These are phyloP conservation scores for Xylaria telfairii DNA, from an alignment of 495 filamentous ascomycete genomes.

Conservation along the genomic window DNA sequence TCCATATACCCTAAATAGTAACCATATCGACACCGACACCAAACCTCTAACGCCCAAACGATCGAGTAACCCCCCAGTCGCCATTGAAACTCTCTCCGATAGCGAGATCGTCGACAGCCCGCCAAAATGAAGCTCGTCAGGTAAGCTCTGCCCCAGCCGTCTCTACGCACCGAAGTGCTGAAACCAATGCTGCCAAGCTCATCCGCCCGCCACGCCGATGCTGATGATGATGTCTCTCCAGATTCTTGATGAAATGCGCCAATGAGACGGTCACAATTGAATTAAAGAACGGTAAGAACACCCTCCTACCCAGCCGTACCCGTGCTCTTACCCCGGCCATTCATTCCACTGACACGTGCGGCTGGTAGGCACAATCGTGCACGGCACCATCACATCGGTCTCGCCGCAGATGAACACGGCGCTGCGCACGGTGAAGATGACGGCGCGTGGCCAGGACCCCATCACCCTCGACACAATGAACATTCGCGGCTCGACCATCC, in stretches of 20 bases:
- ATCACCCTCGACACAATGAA: constrained; percentile 94
- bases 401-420: constrained; percentile 97
- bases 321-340: background rate
- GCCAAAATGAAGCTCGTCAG: constrained; percentile 96
- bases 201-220: constrained; percentile 36
- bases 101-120: constrained; percentile 20
- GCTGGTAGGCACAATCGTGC: constrained; percentile 80
- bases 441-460: constrained; percentile 80
- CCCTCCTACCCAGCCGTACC: background rate
- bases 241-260: constrained; percentile 97
- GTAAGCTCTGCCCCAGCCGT: constrained; percentile 60
- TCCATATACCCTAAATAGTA: background rate
- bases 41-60: background rate
- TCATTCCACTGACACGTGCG: constrained; percentile 10
- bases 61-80: background rate
- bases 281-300: constrained; percentile 84
- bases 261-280: constrained; percentile 98
- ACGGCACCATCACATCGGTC: constrained; percentile 94
- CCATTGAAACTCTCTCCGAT: constrained; percentile 10
- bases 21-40: background rate
- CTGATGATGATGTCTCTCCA: constrained; percentile 56
- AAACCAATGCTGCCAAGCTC: constrained; percentile 41
- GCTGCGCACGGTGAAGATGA: constrained; percentile 94
- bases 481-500: constrained; percentile 89
- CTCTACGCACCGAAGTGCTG: constrained; percentile 36